A percentile compares a stretch with the other conserved stretches of the same genome.
Evolutionary conservation across 768 basidiomycete species (phyloP).

Genomic region (Boletellus ananas): DNA sequence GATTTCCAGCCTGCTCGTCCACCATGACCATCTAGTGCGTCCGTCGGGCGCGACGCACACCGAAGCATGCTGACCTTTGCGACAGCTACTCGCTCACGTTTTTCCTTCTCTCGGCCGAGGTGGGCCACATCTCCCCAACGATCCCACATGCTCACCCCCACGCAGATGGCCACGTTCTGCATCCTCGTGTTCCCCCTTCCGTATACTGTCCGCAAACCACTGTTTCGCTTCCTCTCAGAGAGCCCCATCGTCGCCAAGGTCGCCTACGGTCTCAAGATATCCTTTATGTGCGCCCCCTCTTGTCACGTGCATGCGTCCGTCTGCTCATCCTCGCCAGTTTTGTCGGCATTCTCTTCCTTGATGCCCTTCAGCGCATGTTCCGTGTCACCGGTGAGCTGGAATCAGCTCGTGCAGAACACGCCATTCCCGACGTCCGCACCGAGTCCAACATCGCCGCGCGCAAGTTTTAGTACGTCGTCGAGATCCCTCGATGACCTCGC

Average conservation of each 20-base stretch:
- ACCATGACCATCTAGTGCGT: conserved; percentile 49
- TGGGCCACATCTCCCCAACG: conserved; percentile 11
- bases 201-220: conserved; percentile 58
- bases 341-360: conserved; percentile 81
- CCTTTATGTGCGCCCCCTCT: conserved; percentile 73
- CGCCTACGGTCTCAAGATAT: conserved; percentile 89
- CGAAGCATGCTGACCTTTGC: neutral
- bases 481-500: neutral
- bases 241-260: conserved; percentile 74
- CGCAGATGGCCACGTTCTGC: conserved; percentile 78
- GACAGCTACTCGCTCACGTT: conserved; percentile 77
- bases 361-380: conserved; percentile 92
- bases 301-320: neutral
- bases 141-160: neutral
- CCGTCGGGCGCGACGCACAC: neutral
- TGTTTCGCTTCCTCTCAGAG: conserved; percentile 72
- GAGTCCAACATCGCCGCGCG: conserved; percentile 90
- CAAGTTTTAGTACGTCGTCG: conserved; percentile 78
- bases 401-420: conserved; percentile 53
- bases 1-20: neutral
- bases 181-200: conserved; percentile 84
- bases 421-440: conserved; percentile 57
- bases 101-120: conserved; percentile 74
- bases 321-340: conserved; percentile 46
- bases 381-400: conserved; percentile 72